phyloP scores from a whole-genome alignment of 768 basidiomycete genomes.

The Tricholoma flavovirens region DNA sequence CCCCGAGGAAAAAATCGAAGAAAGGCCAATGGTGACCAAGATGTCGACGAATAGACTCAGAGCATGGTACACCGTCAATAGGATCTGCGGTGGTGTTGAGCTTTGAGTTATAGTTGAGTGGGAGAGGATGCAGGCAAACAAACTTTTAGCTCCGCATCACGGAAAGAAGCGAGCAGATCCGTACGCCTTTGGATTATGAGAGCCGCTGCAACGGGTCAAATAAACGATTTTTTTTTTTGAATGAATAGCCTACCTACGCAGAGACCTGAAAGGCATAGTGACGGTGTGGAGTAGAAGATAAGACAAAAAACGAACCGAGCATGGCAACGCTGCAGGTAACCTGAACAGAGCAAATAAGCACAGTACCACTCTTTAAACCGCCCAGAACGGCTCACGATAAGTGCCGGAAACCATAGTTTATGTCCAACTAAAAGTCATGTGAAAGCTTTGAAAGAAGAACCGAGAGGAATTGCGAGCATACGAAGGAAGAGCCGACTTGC shows the following conservation, averaged over 20 bases:
- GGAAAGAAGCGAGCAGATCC: background rate
- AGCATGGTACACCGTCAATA: background rate
- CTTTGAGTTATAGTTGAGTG: too few relatives aligned
- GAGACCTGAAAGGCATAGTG: background rate
- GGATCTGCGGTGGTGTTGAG: background rate
- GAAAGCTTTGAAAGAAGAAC: background rate
- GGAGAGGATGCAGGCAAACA: background rate
- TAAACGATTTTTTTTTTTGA: background rate
- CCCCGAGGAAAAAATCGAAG: background rate
- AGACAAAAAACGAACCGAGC: background rate
- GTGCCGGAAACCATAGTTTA: background rate
- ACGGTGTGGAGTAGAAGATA: background rate
- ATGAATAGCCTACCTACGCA: background rate
- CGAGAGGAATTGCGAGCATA: background rate
- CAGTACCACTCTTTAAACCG: too few relatives aligned
- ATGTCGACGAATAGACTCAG: slow-evolving; percentile 3
- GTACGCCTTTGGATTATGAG: background rate
- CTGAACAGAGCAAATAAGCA: background rate
- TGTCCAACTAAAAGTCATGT: background rate
- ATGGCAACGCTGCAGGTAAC: background rate
- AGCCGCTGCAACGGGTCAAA: background rate
- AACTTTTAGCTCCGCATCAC: background rate
- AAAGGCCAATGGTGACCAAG: slow-evolving; percentile 4
- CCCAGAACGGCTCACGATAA: background rate
- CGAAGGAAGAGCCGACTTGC: background rate